Evolutionary conservation across 805 yeast species (phyloP).

Genomic region (Saturnispora besseyi): DNA sequence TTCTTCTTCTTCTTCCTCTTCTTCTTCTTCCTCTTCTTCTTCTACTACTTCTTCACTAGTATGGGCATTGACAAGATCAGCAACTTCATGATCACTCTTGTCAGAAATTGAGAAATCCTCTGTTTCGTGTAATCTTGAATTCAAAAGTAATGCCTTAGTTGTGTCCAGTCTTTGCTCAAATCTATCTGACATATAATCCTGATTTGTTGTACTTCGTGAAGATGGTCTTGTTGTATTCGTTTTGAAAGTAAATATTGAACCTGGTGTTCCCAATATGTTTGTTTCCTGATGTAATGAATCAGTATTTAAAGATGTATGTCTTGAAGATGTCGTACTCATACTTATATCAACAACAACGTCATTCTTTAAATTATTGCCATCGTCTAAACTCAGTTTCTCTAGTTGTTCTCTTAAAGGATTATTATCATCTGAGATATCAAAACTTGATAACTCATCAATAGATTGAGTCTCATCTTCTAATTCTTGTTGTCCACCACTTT

Average conservation of each 20-base stretch:
- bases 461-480: background rate
- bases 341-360: background rate
- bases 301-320: background rate
- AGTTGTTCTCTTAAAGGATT: background rate
- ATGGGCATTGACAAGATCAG: too few species aligned
- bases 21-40: background rate
- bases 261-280: constrained; percentile 6
- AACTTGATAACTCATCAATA: constrained; percentile 14
- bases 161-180: background rate
- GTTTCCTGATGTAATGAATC: background rate
- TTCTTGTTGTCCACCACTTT: background rate
- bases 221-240: constrained; percentile 8
- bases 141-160: background rate
- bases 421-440: constrained; percentile 12
- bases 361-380: background rate
- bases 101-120: background rate
- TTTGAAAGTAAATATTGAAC: background rate
- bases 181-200: background rate
- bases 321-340: background rate
- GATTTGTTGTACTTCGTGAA: constrained; percentile 10
- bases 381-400: background rate
- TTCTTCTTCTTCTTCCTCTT: constrained; percentile 4
- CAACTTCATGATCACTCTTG: too few species aligned
- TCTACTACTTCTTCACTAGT: background rate
- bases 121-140: background rate